phyloP scores from a whole-genome alignment of 352 stramenopile genomes.

The Globisporangium heterothallicum region DNA sequence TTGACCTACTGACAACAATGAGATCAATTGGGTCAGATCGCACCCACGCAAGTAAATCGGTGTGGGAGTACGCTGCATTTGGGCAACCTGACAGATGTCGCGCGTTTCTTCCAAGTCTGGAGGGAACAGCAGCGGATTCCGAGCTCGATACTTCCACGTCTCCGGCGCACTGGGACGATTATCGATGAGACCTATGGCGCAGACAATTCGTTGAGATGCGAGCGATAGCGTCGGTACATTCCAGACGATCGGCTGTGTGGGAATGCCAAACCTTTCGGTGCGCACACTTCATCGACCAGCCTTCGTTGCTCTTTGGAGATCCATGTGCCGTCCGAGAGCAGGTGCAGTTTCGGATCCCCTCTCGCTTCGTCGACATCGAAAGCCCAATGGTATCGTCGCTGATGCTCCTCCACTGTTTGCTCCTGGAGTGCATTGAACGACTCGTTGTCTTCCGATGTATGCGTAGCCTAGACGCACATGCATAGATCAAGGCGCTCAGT shows the following conservation, averaged over 20 bases:
- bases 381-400: constrained; percentile 71
- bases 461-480: constrained; percentile 33
- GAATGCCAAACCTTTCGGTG: constrained; percentile 36
- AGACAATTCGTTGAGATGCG: background rate
- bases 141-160: constrained; percentile 67
- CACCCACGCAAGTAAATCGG: too few relatives aligned
- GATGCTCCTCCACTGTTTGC: constrained; percentile 61
- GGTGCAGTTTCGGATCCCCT: constrained; percentile 60
- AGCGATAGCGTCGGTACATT: too few relatives aligned
- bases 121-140: constrained; percentile 73
- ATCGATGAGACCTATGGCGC: constrained; percentile 42
- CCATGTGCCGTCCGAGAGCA: constrained; percentile 66
- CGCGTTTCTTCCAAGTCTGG: constrained; percentile 52
- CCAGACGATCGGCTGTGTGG: background rate
- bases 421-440: constrained; percentile 73
- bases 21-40: background rate
- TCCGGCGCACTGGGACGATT: constrained; percentile 58
- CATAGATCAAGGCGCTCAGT: background rate
- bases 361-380: constrained; percentile 48
- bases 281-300: constrained; percentile 53
- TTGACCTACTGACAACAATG: constrained; percentile 16
- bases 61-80: too few relatives aligned
- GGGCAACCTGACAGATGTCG: constrained; percentile 62
- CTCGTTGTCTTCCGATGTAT: constrained; percentile 85
- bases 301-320: constrained; percentile 60